phyloP scores from a whole-genome alignment of 345 rosid species.

The Balakata baccata region DNA sequence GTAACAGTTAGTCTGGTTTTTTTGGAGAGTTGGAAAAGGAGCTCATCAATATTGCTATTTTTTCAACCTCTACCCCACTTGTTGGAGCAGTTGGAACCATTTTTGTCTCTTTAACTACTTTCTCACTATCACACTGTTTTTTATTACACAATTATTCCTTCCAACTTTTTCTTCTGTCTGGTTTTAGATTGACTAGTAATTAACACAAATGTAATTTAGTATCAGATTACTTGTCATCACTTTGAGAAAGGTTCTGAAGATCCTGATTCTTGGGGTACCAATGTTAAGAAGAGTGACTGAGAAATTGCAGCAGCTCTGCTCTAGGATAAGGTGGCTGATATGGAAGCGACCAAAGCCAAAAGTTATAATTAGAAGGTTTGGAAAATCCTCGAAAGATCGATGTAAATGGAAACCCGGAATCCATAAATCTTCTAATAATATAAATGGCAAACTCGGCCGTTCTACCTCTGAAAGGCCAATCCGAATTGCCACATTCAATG shows the following conservation, averaged over 20 bases:
- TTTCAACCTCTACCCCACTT: conserved; percentile 40
- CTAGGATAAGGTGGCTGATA: conserved; percentile 57
- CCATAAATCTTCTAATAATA: conserved; percentile 27
- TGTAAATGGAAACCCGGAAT: conserved; percentile 23
- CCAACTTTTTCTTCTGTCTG: background rate
- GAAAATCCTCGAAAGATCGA: conserved; percentile 44
- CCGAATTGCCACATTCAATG: conserved; percentile 82
- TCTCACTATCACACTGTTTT: conserved; percentile 18
- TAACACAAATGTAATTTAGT: background rate
- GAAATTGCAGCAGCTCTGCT: conserved; percentile 48
- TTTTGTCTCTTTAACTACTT: conserved; percentile 32
- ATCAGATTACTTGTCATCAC: conserved; percentile 3
- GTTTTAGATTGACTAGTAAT: background rate
- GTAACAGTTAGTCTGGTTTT: conserved; percentile 49
- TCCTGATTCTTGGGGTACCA: conserved; percentile 21
- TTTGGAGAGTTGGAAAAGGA: conserved; percentile 33
- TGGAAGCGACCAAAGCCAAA: conserved; percentile 56
- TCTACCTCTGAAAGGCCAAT: conserved; percentile 44
- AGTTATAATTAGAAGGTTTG: conserved; percentile 56
- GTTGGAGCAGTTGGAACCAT: conserved; percentile 44
- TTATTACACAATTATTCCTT: background rate
- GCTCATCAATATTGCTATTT: conserved; percentile 46
- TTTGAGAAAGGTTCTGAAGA: conserved; percentile 15
- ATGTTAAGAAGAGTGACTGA: conserved; percentile 47
- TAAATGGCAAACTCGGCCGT: conserved; percentile 18